Base-by-base conservation (phyloP, 805 yeast species). In the Ogataea siamensis region DNA sequence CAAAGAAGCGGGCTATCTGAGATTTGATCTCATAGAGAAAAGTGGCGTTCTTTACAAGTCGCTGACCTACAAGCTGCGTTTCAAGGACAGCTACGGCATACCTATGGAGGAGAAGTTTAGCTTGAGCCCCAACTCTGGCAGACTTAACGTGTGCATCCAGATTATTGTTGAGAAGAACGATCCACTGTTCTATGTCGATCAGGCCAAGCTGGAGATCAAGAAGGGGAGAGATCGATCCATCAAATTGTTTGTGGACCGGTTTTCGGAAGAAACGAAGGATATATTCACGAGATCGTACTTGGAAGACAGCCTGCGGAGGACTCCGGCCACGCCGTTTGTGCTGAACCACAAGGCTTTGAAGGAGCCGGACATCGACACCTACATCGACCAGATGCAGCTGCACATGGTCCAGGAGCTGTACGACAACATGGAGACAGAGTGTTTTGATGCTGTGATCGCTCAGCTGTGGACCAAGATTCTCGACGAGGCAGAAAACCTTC, bases 381-480 rank as follows among this genome's bases (percentile, higher is more conserved):
- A 53, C 25, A 47, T 54, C 5, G 50, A 42, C 7, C 43, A 48
- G 20, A 49, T 60, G 46, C 53, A 54, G 32, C 32, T 43, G 6
- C 51, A 46, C 14, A 45, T 50, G 8, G 40, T 57, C 4, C 47
- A 47, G 13, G 54, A 49, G 23, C 43, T 58, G 17, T 60, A 56
- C 34, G 56, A 57, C 29, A 56, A 51, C 32, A 31, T 59, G 32
- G 64, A 60, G 38, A 57, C 61, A 3, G 53, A 51, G 15, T 46
- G 58, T 18, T 60, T 60, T 37, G 58, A 56, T 42, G 49, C 49
- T 8, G 51, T 60, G 20, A 40, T 55, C 8, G 37, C 45, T 6
- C 82, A 80, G 35, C 76, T 91, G 0, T 91, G 98, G 98, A 63
- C 66, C n/a, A 78, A 78, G 9, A 78, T 87, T 2, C 66, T 91